Conservation (phyloP, 495 filamentous ascomycete genomes). For the Mytilinidion resinicola region DNA sequence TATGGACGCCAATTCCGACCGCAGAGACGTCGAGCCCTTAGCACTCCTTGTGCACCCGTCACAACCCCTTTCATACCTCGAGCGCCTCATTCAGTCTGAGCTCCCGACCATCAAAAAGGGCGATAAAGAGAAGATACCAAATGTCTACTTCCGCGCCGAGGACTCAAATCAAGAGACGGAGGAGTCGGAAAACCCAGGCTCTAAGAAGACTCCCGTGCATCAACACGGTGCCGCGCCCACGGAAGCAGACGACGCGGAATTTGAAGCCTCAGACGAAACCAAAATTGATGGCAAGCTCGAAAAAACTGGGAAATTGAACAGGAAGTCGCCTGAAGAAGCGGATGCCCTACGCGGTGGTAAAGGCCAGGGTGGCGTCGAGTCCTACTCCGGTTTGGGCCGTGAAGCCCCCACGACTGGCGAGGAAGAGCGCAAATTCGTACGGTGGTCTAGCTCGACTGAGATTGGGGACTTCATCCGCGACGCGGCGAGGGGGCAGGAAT, state of each 20-base stretch:
- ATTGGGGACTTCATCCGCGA: conserved; percentile 95
- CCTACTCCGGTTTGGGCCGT: conserved; percentile 54
- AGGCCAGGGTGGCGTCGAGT: conserved; percentile 51
- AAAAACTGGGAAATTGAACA: conserved; percentile 41
- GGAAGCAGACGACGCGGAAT: conserved; percentile 33
- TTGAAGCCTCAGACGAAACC: conserved; percentile 40
- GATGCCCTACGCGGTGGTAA: conserved; percentile 32
- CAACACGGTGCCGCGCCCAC: too few species aligned
- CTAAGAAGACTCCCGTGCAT: conserved; percentile 13
- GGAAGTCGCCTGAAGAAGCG: conserved; percentile 19
- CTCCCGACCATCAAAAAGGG: conserved; percentile 61
- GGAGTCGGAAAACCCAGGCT: too few species aligned
- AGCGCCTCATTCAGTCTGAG: conserved; percentile 85
- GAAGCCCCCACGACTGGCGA: conserved; percentile 39
- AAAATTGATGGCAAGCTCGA: conserved; percentile 46
- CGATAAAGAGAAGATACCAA: conserved; percentile 55
- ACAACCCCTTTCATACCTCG: conserved; percentile 87
- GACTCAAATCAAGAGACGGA: conserved; percentile 57
- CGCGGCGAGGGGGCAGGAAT: conserved; percentile 74
- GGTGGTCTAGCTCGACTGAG: conserved; percentile 87
- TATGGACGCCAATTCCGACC: conserved; percentile 49
- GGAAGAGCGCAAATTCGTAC: conserved; percentile 55
- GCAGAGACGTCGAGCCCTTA: conserved; percentile 68
- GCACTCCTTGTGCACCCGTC: conserved; percentile 87
- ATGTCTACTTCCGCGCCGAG: conserved; percentile 73